Evolutionary conservation across 192 early-diverging fungal species (phyloP).

Genomic region (Entrophospora sp.): DNA sequence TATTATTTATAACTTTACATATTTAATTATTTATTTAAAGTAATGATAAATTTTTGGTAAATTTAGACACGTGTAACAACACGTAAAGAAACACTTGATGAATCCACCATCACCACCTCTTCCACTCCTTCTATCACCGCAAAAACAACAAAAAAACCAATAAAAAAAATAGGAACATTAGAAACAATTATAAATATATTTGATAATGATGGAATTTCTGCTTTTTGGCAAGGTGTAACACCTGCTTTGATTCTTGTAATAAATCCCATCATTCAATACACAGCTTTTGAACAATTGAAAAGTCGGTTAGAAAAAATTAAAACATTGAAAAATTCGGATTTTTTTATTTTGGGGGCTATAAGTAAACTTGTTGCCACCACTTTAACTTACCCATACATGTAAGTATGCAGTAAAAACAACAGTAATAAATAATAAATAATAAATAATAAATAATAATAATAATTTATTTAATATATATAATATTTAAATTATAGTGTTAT

Average conservation of each 20-base stretch:
- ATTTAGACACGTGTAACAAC: conserved; percentile 75
- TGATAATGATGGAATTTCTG: conserved; percentile 76
- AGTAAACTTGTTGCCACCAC: conserved; percentile 90
- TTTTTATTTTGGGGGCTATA: conserved; percentile 93
- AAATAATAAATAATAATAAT: background rate
- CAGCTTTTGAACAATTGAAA: conserved; percentile 94
- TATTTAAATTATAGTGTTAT: conserved; percentile 52
- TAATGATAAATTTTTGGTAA: background rate
- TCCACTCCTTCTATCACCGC: no score
- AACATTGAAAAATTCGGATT: conserved; percentile 72
- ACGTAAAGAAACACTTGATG: conserved; percentile 57
- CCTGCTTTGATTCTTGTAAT: conserved; percentile 96
- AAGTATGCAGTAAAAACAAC: no score
- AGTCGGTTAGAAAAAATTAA: conserved; percentile 45
- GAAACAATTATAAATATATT: conserved; percentile 63
- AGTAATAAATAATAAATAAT: background rate
- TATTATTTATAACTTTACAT: background rate
- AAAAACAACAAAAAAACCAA: no score
- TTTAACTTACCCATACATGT: conserved; percentile 98
- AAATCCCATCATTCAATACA: conserved; percentile 99
- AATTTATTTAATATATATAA: background rate
- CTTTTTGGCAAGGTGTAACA: conserved; percentile 86
- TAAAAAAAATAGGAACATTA: conserved; percentile 39
- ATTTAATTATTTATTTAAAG: background rate
- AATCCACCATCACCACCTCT: no score